phyloP scores from a whole-genome alignment of 176 grass and related monocot species.

The Zizania latifolia region DNA sequence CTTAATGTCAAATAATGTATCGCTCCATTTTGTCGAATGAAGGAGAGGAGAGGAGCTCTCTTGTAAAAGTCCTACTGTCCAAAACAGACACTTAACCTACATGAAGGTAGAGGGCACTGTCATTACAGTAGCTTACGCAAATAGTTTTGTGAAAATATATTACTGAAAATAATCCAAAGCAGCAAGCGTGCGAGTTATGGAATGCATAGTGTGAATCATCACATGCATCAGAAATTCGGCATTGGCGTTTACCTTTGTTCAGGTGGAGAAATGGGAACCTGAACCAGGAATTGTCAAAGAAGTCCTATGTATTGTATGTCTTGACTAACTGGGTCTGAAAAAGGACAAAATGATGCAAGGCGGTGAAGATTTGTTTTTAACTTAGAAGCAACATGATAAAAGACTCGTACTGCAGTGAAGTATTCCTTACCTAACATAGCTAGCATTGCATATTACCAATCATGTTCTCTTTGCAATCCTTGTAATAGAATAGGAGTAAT shows the following conservation, averaged over 20 bases:
- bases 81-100: constrained; percentile 28
- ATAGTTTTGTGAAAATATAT: neutral
- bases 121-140: neutral
- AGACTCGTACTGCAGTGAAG: neutral
- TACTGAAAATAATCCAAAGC: neutral
- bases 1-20: constrained; percentile 18
- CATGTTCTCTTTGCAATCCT: constrained; percentile 93
- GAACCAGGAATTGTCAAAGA: constrained; percentile 14
- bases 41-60: neutral
- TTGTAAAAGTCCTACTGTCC: constrained; percentile 21
- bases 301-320: constrained; percentile 1
- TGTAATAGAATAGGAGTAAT: constrained; percentile 39
- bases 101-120: neutral
- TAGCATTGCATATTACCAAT: constrained; percentile 16
- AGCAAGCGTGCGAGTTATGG: neutral
- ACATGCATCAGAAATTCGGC: neutral
- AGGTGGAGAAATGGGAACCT: neutral
- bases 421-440: constrained; percentile 29
- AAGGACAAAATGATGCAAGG: neutral
- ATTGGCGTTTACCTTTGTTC: constrained; percentile 31
- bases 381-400: neutral
- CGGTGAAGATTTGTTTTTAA: neutral
- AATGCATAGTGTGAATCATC: neutral
- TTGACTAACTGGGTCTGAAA: constrained; percentile 24
- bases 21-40: constrained; percentile 27